Evolutionary conservation across 257 asterid genomes (phyloP).

Genomic region (Ligustrum vulgare): DNA sequence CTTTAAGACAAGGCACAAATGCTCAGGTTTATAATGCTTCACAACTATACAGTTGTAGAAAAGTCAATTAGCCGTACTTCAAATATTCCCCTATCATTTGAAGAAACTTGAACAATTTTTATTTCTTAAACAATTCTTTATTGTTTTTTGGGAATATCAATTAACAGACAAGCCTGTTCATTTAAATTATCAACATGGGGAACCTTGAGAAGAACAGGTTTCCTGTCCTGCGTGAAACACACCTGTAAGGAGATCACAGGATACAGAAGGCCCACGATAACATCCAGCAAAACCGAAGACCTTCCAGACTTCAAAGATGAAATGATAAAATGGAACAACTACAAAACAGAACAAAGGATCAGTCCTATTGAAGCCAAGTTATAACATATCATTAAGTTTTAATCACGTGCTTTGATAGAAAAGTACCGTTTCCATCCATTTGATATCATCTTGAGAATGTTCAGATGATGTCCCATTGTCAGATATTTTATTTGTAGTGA

Average conservation of each 20-base stretch:
- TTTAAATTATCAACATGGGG: conserved; percentile 18
- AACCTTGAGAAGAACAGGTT: conserved; percentile 12
- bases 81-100: not conserved
- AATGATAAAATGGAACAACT: conserved; percentile 90
- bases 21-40: not conserved
- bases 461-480: conserved; percentile 58
- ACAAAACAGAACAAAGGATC: conserved; percentile 36
- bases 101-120: not conserved
- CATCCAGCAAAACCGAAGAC: conserved; percentile 85
- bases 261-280: conserved; percentile 80
- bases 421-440: conserved; percentile 99
- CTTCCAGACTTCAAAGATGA: conserved; percentile 96
- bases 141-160: not conserved
- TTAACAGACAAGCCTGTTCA: not conserved
- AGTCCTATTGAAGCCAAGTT: conserved; percentile 16
- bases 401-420: conserved; percentile 22
- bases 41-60: not conserved
- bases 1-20: not conserved
- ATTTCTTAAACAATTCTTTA: not conserved
- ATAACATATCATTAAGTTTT: conserved; percentile 13
- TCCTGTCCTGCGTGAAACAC: conserved; percentile 12
- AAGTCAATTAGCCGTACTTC: not conserved
- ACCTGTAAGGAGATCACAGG: conserved; percentile 95
- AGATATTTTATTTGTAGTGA: conserved; percentile 34
- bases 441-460: conserved; percentile 70